These are phyloP conservation scores for Hypoxylon sp. DNA, from an alignment of 2,329 filamentous ascomycete species.

Conservation along the genomic window DNA sequence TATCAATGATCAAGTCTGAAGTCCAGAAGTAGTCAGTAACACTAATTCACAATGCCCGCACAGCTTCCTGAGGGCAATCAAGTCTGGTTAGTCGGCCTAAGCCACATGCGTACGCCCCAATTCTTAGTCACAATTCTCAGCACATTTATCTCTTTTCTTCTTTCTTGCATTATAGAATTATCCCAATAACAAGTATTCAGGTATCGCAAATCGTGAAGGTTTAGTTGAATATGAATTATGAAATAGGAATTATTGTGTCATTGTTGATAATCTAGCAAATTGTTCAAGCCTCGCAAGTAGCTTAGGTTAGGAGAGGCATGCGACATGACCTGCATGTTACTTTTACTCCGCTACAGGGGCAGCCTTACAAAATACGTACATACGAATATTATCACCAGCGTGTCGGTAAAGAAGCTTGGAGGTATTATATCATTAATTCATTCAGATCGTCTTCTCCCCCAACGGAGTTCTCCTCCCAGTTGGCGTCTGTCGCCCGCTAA, in stretches of 20 bases:
- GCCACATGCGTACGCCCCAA: slow-evolving; percentile 7
- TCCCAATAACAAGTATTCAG: neutral
- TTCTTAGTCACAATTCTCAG: slow-evolving; percentile 4
- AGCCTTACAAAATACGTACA: slow-evolving; percentile 4
- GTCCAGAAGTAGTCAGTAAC: slow-evolving; percentile 41
- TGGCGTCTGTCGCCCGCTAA: slow-evolving; percentile 54
- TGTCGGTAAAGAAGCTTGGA: slow-evolving; percentile 5
- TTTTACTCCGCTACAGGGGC: slow-evolving; percentile 10
- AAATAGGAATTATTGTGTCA: neutral
- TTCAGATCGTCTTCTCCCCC: slow-evolving; percentile 50
- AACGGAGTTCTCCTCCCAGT: slow-evolving; percentile 55
- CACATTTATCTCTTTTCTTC: slow-evolving; percentile 9
- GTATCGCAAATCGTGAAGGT: neutral
- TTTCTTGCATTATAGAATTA: neutral
- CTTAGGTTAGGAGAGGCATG: neutral
- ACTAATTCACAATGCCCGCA: slow-evolving; percentile 43
- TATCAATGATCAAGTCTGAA: neutral
- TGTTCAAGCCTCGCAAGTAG: neutral
- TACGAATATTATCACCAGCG: neutral
- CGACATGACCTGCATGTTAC: neutral
- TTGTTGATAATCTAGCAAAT: slow-evolving; percentile 5
- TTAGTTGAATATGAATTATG: slow-evolving; percentile 5
- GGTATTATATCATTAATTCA: slow-evolving; percentile 27
- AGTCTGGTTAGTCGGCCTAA: slow-evolving; percentile 18
- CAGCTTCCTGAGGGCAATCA: slow-evolving; percentile 17